phyloP scores from a whole-genome alignment of 257 asterid genomes.

The Ehretia macrophylla region DNA sequence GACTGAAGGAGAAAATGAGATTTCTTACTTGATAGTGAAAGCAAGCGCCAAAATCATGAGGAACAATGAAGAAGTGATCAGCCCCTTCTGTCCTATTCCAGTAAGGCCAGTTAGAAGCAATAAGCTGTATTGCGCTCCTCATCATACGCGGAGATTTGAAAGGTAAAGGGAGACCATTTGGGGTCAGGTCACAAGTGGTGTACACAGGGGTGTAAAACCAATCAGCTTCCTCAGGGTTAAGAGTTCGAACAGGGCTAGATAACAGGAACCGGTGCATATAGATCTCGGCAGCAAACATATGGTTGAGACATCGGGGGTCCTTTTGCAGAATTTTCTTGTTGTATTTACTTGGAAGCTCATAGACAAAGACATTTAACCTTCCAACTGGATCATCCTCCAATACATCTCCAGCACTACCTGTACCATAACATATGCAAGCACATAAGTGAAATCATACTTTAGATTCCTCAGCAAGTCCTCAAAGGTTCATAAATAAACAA shows the following conservation, averaged over 20 bases:
- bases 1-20: slow-evolving; percentile 1
- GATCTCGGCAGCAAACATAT: slow-evolving; percentile 97
- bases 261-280: slow-evolving; percentile 78
- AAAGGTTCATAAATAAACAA: background rate
- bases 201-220: slow-evolving; percentile 93
- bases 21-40: slow-evolving; percentile 75
- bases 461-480: too few species aligned
- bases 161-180: slow-evolving; percentile 86
- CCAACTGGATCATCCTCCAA: slow-evolving; percentile 87
- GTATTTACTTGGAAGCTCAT: slow-evolving; percentile 87
- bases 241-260: slow-evolving; percentile 72
- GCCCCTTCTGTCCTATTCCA: slow-evolving; percentile 98
- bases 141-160: slow-evolving; percentile 87
- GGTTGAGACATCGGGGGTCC: slow-evolving; percentile 82
- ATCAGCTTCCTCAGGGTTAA: slow-evolving; percentile 91
- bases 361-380: slow-evolving; percentile 69
- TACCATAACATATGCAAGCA: too few species aligned
- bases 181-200: slow-evolving; percentile 77
- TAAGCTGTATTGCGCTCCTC: slow-evolving; percentile 89
- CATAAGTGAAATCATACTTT: too few species aligned
- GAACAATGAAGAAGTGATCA: slow-evolving; percentile 85
- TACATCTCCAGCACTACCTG: slow-evolving; percentile 96
- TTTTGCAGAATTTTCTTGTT: slow-evolving; percentile 68
- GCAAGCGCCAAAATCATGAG: slow-evolving; percentile 92
- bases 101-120: slow-evolving; percentile 86